Evolutionary conservation across 2,329 filamentous ascomycete genomes (phyloP), one percentile per base, ranked within the genome.

Genomic region (Ceratocystis huliohia): DNA sequence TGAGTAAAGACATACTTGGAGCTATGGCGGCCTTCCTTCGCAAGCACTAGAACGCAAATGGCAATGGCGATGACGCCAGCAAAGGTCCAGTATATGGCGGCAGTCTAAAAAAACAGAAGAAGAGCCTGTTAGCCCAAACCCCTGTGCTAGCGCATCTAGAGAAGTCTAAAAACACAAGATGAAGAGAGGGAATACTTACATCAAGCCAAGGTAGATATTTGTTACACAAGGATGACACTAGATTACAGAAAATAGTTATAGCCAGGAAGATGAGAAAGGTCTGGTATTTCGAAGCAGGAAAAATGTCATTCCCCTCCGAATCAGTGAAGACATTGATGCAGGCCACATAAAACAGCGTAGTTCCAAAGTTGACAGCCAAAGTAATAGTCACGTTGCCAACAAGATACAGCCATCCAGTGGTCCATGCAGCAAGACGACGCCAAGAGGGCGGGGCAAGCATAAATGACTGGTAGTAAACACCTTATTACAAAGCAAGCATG

Each of bases 311-410:
- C 56, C 78, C 80, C 5, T 75, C 74, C 45, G 75, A 73, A 2
- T 74, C 74, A 66, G 81, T 76, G 67, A 84, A 84, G 45, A 84
- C 79, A 67, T 83, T 82, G 74, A 84, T 73, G 71, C 80, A 82
- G 15, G 77, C 79, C 66, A 82, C 78, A 67, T 83, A 74, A 73
- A 84, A 81, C 70, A 91, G 83, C 0, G 85, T 88, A 2, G 88
- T 90, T 5, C 87, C 88, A 71, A 91, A 91, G 77, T 89, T 89
- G 73, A 91, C 88, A n/a, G 87, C 83, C n/a, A 91, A 79, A 0
- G 88, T 91, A 70, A 92, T 92, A 70, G 87, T 90, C 74, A 91
- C 87, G 76, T 91, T 91, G 67, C 89, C 89, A 64, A 90, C 84
- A 20, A 89, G 82, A 73, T 88, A 91, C 25, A 87, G 78, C 88